A percentile compares a stretch with the other conserved stretches of the same genome.
Conservation (phyloP, 2,329 filamentous ascomycete genomes). For the Talaromyces islandicus region DNA sequence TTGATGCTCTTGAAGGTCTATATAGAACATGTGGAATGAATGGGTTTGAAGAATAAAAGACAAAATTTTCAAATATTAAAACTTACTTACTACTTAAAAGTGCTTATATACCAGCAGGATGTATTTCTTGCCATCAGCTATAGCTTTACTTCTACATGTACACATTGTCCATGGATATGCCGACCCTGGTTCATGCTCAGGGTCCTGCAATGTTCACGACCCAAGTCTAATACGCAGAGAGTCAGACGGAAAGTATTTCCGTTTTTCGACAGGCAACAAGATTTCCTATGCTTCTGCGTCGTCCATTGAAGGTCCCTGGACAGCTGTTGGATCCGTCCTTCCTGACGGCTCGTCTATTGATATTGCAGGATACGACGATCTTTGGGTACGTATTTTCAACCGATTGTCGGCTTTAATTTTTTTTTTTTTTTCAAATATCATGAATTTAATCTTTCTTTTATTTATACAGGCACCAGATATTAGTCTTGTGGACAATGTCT, state of each 20-base stretch:
- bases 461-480: slow-evolving; percentile 56
- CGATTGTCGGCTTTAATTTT: neutral
- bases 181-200: slow-evolving; percentile 25
- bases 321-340: slow-evolving; percentile 41
- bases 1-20: neutral
- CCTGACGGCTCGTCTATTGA: slow-evolving; percentile 42
- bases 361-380: slow-evolving; percentile 41
- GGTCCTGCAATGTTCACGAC: slow-evolving; percentile 38
- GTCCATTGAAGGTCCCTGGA: slow-evolving; percentile 47
- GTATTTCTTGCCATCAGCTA: neutral
- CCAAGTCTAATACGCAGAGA: slow-evolving; percentile 43
- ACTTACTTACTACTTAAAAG: neutral
- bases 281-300: slow-evolving; percentile 46
- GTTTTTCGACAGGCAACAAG: slow-evolving; percentile 47
- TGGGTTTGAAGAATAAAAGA: neutral
- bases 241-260: slow-evolving; percentile 47
- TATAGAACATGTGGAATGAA: neutral
- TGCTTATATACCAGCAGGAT: neutral
- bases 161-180: slow-evolving; percentile 15
- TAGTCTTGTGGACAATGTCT: slow-evolving; percentile 49
- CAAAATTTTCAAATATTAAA: neutral
- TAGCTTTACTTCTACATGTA: neutral
- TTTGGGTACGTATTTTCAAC: slow-evolving; percentile 40
- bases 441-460: too few species aligned
- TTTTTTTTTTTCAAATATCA: too few species aligned